Percentiles rank a stretch among this genome's conserved stretches.
phyloP scores from a whole-genome alignment of 2,329 filamentous ascomycete genomes.

The Aspergillus sp. region DNA sequence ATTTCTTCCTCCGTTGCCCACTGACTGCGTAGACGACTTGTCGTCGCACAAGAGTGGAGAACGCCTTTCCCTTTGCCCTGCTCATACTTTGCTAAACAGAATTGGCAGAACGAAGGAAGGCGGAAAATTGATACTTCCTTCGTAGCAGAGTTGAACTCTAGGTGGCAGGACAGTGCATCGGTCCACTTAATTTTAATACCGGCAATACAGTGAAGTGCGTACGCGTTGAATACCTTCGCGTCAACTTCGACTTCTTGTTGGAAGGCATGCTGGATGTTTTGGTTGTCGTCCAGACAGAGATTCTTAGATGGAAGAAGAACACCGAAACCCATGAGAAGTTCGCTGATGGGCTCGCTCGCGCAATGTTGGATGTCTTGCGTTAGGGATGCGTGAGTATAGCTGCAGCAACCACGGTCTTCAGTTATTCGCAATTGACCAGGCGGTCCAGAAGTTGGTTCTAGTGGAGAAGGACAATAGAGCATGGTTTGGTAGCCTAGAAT shows the following conservation, averaged over 20 bases:
- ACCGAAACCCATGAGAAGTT: constrained; percentile 14
- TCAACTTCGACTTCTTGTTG: background rate
- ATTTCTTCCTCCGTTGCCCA: constrained; percentile 13
- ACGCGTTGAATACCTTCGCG: constrained; percentile 7
- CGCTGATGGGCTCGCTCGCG: constrained; percentile 3
- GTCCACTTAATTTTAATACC: constrained; percentile 9
- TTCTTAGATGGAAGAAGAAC: constrained; percentile 8
- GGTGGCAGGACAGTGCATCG: constrained; percentile 7
- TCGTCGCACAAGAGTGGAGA: constrained; percentile 9
- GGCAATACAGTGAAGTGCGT: background rate
- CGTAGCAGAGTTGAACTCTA: constrained; percentile 8
- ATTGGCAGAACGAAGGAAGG: constrained; percentile 7
- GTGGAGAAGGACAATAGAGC: background rate
- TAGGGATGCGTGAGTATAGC: background rate
- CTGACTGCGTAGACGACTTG: constrained; percentile 3
- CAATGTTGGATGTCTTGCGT: background rate
- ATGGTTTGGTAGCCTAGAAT: constrained; percentile 11
- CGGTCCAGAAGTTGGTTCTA: background rate
- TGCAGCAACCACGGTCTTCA: background rate
- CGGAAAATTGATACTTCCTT: constrained; percentile 9
- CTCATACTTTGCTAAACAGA: background rate
- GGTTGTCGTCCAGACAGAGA: constrained; percentile 1
- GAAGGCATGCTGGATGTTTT: background rate
- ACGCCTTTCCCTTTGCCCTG: background rate
- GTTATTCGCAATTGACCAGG: background rate